These are phyloP conservation scores for Diaporthe sp. DNA, from an alignment of 2,329 filamentous ascomycete genomes.

Conservation along the genomic window DNA sequence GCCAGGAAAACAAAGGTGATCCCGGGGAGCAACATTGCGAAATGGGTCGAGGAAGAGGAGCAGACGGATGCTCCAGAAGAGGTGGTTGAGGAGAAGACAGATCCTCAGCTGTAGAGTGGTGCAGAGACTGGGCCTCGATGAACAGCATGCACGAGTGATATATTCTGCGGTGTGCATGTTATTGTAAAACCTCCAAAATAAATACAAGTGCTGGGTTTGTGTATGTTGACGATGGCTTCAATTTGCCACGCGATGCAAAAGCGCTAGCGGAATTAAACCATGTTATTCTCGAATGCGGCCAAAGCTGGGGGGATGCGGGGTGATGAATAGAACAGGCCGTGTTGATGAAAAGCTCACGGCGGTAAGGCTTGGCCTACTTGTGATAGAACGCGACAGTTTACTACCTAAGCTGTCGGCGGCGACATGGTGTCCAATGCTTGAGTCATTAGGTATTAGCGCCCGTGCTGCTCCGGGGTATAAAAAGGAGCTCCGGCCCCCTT, in stretches of 20 bases:
- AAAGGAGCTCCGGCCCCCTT: constrained; percentile 42
- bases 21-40: constrained; percentile 35
- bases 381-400: constrained; percentile 45
- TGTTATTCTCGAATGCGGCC: background rate
- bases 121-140: constrained; percentile 8
- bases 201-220: background rate
- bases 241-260: background rate
- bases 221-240: background rate
- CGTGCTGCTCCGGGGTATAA: constrained; percentile 45
- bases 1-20: constrained; percentile 64
- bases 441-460: constrained; percentile 32
- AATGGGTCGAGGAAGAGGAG: constrained; percentile 53
- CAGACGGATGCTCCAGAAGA: constrained; percentile 35
- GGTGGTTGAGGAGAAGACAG: background rate
- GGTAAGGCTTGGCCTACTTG: background rate
- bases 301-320: background rate
- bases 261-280: background rate
- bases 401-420: background rate
- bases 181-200: background rate
- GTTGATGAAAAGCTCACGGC: background rate
- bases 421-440: constrained; percentile 23
- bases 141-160: background rate
- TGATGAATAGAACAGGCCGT: background rate
- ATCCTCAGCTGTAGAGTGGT: background rate
- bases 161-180: background rate